Conservation (phyloP, 306 rosid species). For the Lotus japonicus region DNA sequence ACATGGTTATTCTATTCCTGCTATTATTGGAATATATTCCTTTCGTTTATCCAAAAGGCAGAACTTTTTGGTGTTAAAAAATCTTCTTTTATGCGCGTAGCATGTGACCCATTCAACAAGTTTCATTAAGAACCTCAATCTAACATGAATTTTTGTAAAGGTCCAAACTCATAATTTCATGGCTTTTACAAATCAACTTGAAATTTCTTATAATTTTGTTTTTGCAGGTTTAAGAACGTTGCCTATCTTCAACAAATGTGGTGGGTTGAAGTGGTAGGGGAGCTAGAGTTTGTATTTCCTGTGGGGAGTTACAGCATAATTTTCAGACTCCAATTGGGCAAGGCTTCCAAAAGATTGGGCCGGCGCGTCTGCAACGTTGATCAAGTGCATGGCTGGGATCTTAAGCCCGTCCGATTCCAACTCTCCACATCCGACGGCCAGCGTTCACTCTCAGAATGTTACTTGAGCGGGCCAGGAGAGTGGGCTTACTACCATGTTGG, state of each 20-base stretch:
- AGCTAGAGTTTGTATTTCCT: slow-evolving; percentile 70
- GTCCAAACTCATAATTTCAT: no score
- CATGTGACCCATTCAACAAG: background rate
- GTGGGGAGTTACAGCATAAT: slow-evolving; percentile 53
- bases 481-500: slow-evolving; percentile 69
- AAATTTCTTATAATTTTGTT: no score
- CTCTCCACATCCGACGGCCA: slow-evolving; percentile 66
- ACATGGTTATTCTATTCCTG: background rate
- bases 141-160: background rate
- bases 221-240: slow-evolving; percentile 62
- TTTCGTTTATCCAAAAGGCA: background rate
- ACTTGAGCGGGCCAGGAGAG: slow-evolving; percentile 37
- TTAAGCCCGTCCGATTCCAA: slow-evolving; percentile 70
- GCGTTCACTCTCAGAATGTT: slow-evolving; percentile 35
- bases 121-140: background rate
- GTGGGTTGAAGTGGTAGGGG: slow-evolving; percentile 95
- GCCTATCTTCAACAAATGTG: slow-evolving; percentile 87
- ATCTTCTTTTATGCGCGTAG: background rate
- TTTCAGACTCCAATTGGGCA: slow-evolving; percentile 71
- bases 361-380: slow-evolving; percentile 43
- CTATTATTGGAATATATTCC: slow-evolving; percentile 16
- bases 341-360: slow-evolving; percentile 44
- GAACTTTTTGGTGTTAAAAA: background rate
- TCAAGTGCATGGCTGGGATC: slow-evolving; percentile 85
- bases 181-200: background rate